Evolutionary conservation across 129 eudicot genomes (phyloP), one percentile per base, ranked within the genome.

Genomic region (Pseudognaphalium luteoalbum): DNA sequence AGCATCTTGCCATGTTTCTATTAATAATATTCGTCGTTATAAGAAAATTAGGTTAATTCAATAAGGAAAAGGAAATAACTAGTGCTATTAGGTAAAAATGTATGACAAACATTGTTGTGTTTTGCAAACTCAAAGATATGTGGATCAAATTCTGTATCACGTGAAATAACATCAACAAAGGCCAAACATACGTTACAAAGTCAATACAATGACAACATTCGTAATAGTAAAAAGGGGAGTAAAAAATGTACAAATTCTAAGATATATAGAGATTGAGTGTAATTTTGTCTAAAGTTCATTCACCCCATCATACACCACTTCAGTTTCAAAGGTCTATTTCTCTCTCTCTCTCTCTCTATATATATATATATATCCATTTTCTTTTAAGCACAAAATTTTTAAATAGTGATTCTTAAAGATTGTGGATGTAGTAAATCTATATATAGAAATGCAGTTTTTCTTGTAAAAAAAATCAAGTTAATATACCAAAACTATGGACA

Each of bases 251-350:
- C 51, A 80, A 54, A 72, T 52, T 64, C 68, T 35, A 66, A 66
- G 63, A 73, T 56, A 57, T 34, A 73, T 73, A 67, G 73, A 66
- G 79, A 76, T 76, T 33, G 80, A 25, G 83, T 73, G 83, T 66
- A 57, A 67, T 73, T 66, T 57, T 73, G 56, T 54, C 72, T 68
- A 80, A 66, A 54, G 58, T 63, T 39, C 62, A 54, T 72, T 64
- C 68, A 80, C 70, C 69, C 17, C 62, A 65, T 73, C 83, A 72
- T 29, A 69, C 70, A 66, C 70, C 74, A 80, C 83, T 80, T 73
- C 74, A 54, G 63, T 68, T 73, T 39, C 83, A 65, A 71, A 78
- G 77, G 76, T 70, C 65, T 70, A 62, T 78, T 62, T 78, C 75
- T 78, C 52, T 78, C 54, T 42, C 63, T 70, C 62, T 70, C 76